phyloP scores from a whole-genome alignment of 2,329 filamentous ascomycete species.

The Didymella arachidicola region DNA sequence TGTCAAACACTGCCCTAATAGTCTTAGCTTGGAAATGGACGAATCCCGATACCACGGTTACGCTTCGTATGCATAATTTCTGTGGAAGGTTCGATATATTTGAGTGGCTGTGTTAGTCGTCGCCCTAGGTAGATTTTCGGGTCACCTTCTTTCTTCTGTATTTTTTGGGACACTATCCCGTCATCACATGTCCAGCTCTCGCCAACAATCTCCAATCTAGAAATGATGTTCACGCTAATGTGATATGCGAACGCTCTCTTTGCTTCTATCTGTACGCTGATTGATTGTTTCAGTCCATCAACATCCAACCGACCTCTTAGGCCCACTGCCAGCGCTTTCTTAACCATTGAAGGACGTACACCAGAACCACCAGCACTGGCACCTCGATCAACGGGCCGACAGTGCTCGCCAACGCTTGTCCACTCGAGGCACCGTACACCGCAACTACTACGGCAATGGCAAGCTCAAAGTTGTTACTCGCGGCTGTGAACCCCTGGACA shows the following conservation, averaged over 20 bases:
- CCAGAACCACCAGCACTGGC: conserved; percentile 77
- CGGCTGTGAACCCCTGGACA: conserved; percentile 88
- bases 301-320: conserved; percentile 16
- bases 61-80: conserved; percentile 2
- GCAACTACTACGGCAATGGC: conserved; percentile 89
- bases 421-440: conserved; percentile 77
- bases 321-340: conserved; percentile 63
- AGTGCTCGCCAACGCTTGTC: conserved; percentile 81
- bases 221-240: conserved; percentile 1
- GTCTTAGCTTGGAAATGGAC: conserved; percentile 2
- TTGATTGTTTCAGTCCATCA: conserved; percentile 2
- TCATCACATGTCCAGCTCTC: conserved; percentile 9
- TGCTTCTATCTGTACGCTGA: conserved; percentile 1
- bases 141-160: conserved; percentile 2
- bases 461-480: conserved; percentile 92
- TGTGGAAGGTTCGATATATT: conserved; percentile 12
- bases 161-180: neutral
- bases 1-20: conserved; percentile 1
- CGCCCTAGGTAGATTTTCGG: conserved; percentile 7
- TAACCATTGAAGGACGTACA: conserved; percentile 74
- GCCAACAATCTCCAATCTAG: neutral
- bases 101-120: conserved; percentile 7
- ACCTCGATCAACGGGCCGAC: conserved; percentile 89
- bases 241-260: neutral
- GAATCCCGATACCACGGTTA: conserved; percentile 19